Base-by-base conservation (phyloP, 805 yeast species). In the Blastobotrys terrestris region DNA sequence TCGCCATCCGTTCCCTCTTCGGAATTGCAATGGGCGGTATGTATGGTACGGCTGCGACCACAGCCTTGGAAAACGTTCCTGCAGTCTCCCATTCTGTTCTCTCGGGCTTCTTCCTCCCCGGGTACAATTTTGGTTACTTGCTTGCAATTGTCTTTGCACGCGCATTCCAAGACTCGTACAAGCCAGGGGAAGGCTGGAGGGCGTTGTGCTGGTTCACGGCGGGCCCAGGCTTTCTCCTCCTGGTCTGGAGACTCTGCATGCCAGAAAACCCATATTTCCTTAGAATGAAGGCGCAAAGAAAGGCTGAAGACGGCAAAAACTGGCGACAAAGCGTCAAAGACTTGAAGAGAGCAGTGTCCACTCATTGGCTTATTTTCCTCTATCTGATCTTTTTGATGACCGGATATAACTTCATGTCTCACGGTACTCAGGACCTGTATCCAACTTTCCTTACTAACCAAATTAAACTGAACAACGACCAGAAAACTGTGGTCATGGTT, bases 71-170 rank as follows among this genome's bases (percentile, higher is more conserved):
- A 60, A 84, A 83, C 60, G 74, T 79, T 48, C 88, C 87, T 1
- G 64, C 65, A 1, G 70, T 66, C 31, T 78, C 86, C n/a, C 75
- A 84, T 58, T 84, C 85, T 43, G 66, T 81, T 42, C 62, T 84
- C 21, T 78, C 84, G 13, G 89, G 89, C 47, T 65, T 85, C 41
- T 79, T 88, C 64, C 94, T 86, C 68, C 85, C 85, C 63, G 95
- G 95, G 54, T 87, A 84, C 58, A 82, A 83, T n/a, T 72, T 83
- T 55, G 90, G 89, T 8, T 83, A 81, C 61, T 73, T 84, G 48
- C 70, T 83, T 20, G 86, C 83, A 1, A 82, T 79, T 40, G 69
- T 81, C 15, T 84, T 84, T 69, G 77, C 72, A 62, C 72, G 88
- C 56, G 88, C 87, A 11, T 72, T 83, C 55, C 61, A 58, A 7